phyloP scores from a whole-genome alignment of 2,329 filamentous ascomycete genomes.

The Myriangium duriaei region DNA sequence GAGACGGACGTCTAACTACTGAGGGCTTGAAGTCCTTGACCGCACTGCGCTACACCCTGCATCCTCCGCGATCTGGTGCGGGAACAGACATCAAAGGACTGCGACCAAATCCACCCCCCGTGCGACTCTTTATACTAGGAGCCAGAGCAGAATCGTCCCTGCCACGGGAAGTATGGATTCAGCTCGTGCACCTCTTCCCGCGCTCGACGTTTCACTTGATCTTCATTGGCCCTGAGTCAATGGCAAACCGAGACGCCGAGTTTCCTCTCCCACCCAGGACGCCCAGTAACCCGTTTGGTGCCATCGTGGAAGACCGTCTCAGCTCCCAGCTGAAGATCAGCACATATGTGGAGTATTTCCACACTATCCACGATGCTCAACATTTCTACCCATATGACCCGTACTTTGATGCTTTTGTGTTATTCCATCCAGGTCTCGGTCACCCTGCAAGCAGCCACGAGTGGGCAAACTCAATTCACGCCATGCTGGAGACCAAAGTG shows the following conservation, averaged over 20 bases:
- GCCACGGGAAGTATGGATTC: slow-evolving; percentile 85
- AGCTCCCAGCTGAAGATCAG: slow-evolving; percentile 88
- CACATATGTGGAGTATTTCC: slow-evolving; percentile 96
- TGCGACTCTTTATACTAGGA: slow-evolving; percentile 85
- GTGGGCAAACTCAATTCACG: slow-evolving; percentile 82
- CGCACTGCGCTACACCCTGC: slow-evolving; percentile 83
- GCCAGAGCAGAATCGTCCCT: slow-evolving; percentile 96
- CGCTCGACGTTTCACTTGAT: slow-evolving; percentile 78
- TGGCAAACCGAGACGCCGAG: slow-evolving; percentile 86
- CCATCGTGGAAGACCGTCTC: slow-evolving; percentile 84
- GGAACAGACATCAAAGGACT: slow-evolving; percentile 65
- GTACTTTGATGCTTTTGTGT: slow-evolving; percentile 94
- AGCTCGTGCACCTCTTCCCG: slow-evolving; percentile 92
- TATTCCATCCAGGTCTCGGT: slow-evolving; percentile 93
- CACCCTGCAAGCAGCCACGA: slow-evolving; percentile 89
- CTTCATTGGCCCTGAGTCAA: slow-evolving; percentile 91
- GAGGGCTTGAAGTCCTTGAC: slow-evolving; percentile 92
- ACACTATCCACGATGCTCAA: slow-evolving; percentile 83
- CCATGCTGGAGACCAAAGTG: slow-evolving; percentile 87
- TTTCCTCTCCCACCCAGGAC: slow-evolving; percentile 83
- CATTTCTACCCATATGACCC: slow-evolving; percentile 92
- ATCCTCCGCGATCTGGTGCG: slow-evolving; percentile 70
- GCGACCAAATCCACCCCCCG: slow-evolving; percentile 70
- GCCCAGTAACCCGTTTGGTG: slow-evolving; percentile 77
- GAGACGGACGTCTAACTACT: slow-evolving; percentile 61